Evolutionary conservation across 2,329 filamentous ascomycete species (phyloP), one percentile per base, ranked within the genome.

Genomic region (Xylaria sp.): DNA sequence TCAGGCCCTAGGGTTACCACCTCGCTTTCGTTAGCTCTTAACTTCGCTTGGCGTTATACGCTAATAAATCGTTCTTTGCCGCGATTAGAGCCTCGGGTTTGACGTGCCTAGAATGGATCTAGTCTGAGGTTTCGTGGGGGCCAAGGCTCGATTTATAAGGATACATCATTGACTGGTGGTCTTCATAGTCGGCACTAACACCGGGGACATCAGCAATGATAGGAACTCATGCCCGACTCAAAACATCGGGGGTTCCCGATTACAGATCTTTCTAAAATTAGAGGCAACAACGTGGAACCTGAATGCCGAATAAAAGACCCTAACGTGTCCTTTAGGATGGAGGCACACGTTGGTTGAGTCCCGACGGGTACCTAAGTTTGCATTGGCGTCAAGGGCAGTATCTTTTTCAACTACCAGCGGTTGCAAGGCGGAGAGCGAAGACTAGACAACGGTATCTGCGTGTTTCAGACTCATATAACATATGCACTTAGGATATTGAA

Each of bases 251-350:
- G 74, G 40, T 80, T 77, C 35, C 80, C 82, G 4, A 86, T 68
- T 19, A 83, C 83, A 17, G 83, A 85, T 23, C 83, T 75, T 67
- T 85, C 82, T 0, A 86, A n/a, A n/a, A n/a, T n/a, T n/a, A n/a
- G n/a, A n/a, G n/a, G n/a, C n/a, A n/a, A n/a, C n/a, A n/a, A n/a
- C n/a, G n/a, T n/a, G n/a, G n/a, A n/a, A n/a, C n/a, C n/a, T n/a
- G n/a, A n/a, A n/a, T n/a, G n/a, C n/a, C n/a, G n/a, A n/a, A n/a
- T n/a, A n/a, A n/a, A n/a, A n/a, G n/a, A n/a, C n/a, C n/a, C n/a
- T n/a, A n/a, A n/a, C n/a, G n/a, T n/a, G n/a, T n/a, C n/a, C n/a
- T n/a, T n/a, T n/a, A n/a, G n/a, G n/a, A n/a, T n/a, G n/a, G n/a
- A n/a, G n/a, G n/a, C n/a, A n/a, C n/a, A n/a, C n/a, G n/a, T n/a